Conservation (phyloP, 2,329 filamentous ascomycete species). For the Microdochium nivale region DNA sequence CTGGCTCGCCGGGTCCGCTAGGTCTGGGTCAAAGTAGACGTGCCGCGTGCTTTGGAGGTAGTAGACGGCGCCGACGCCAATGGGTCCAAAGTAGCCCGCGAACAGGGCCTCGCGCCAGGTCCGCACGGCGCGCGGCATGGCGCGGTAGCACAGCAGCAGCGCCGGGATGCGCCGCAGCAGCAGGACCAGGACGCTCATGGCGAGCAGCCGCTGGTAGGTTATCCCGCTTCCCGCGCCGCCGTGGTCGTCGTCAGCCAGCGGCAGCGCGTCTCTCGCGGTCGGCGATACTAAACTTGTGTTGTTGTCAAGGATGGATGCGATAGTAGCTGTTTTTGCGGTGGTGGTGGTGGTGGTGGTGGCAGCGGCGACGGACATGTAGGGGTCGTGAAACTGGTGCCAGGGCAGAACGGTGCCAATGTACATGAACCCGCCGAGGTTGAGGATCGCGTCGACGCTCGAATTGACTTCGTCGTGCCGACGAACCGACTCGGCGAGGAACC, state of each 20-base stretch:
- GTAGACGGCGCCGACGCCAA: slow-evolving; percentile 18
- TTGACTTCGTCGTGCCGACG: slow-evolving; percentile 8
- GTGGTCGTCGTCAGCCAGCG: not conserved
- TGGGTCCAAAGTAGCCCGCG: slow-evolving; percentile 18
- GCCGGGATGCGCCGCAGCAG: slow-evolving; percentile 11
- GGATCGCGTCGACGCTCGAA: slow-evolving; percentile 13
- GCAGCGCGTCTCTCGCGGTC: too few species aligned
- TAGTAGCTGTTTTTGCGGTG: too few species aligned
- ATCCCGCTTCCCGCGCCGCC: not conserved
- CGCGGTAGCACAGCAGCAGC: slow-evolving; percentile 8
- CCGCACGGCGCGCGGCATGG: slow-evolving; percentile 8
- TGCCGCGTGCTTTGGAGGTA: slow-evolving; percentile 1
- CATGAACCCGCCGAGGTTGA: slow-evolving; percentile 15
- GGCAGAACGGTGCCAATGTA: slow-evolving; percentile 15
- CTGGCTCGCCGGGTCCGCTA: not conserved
- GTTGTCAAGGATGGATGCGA: too few species aligned
- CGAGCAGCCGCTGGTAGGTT: slow-evolving; percentile 6
- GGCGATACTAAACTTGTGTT: too few species aligned
- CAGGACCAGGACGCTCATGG: slow-evolving; percentile 10
- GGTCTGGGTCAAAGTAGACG: not conserved
- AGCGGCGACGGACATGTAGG: slow-evolving; percentile 8
- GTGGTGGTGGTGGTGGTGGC: not conserved
- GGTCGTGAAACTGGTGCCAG: slow-evolving; percentile 9
- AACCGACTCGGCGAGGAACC: slow-evolving; percentile 7
- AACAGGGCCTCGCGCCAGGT: slow-evolving; percentile 13